Evolutionary conservation across 768 basidiomycete species (phyloP), one percentile per base, ranked within the genome.

Genomic region (Tylopilus plumbeoviolaceoides): DNA sequence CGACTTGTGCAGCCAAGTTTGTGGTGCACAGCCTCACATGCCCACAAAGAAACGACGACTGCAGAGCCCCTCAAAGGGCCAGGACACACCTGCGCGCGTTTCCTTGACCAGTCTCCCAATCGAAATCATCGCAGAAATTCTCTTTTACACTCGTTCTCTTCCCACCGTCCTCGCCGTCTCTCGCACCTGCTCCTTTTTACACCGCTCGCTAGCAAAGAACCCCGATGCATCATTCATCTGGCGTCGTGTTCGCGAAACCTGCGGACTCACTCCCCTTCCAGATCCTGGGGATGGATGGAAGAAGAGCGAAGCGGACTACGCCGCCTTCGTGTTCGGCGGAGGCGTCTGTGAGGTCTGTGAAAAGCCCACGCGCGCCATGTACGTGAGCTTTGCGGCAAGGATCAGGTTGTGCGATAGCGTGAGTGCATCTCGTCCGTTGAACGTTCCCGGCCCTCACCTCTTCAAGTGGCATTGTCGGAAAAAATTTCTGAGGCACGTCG

Each of bases 111-210:
- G 14, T 2, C 64, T 88, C 5, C 87, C 87, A 11, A 62, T 84
- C 38, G 87, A 89, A 59, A 71, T 89, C 14, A 63, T 87, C 7
- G 78, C 81, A 4, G 85, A 86, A 59, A 77, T 88, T 44, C 75
- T 88, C 18, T 64, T 79, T 7, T 69, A 71, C 46, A 78, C 79
- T 0, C 54, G 66, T 5, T 85, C 82, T 0, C 76, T 83, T 1
- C 72, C 73, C 45, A 80, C 83, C 54, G 70, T 87, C 12, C 74
- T 88, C 35, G 75, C 85, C 2, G 68, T 87, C 6, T 74, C 84
- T 11, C 78, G 84, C 7, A 78, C 77, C 36, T 82, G 74, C 72
- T 81, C 79, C 53, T 74, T 69, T 54, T 72, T 87, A 10, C 78
- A 80, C 60, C 61, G 59, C 3, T 76, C 78, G 0, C 73, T 89